These are phyloP conservation scores for Brasilioporus rufonigricans DNA, from an alignment of 768 basidiomycete species.

Conservation along the genomic window DNA sequence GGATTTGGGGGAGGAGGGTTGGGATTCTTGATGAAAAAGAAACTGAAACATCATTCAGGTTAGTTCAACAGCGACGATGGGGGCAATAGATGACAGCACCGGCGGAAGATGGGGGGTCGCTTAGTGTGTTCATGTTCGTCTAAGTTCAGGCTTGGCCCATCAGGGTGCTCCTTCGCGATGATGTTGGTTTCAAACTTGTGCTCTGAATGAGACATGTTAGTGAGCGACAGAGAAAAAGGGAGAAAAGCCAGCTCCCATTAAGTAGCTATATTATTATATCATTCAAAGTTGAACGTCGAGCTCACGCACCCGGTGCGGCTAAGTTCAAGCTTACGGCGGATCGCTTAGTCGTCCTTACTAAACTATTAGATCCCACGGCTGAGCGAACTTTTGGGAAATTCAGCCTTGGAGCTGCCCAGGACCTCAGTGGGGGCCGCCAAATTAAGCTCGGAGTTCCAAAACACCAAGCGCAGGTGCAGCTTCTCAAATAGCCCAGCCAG, in stretches of 20 bases:
- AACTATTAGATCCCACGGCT: not conserved
- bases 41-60: not conserved
- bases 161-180: not conserved
- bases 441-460: not conserved
- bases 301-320: not conserved
- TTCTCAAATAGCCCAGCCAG: not conserved
- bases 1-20: conserved; percentile 41
- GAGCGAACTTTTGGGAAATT: not conserved
- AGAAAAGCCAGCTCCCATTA: not conserved
- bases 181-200: not conserved
- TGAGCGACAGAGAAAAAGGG: not conserved
- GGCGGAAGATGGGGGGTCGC: not conserved
- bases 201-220: conserved; percentile 4
- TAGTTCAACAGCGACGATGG: not conserved
- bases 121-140: not conserved
- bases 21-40: conserved; percentile 13
- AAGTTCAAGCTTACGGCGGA: not conserved
- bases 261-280: too few relatives aligned
- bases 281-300: too few relatives aligned
- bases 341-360: not conserved
- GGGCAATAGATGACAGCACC: not conserved
- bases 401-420: not conserved
- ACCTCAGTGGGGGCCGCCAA: not conserved
- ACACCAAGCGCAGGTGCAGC: not conserved
- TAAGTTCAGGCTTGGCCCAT: not conserved